These are phyloP conservation scores for Senecio squalidus DNA, from an alignment of 140 eudicot genomes.

Conservation along the genomic window DNA sequence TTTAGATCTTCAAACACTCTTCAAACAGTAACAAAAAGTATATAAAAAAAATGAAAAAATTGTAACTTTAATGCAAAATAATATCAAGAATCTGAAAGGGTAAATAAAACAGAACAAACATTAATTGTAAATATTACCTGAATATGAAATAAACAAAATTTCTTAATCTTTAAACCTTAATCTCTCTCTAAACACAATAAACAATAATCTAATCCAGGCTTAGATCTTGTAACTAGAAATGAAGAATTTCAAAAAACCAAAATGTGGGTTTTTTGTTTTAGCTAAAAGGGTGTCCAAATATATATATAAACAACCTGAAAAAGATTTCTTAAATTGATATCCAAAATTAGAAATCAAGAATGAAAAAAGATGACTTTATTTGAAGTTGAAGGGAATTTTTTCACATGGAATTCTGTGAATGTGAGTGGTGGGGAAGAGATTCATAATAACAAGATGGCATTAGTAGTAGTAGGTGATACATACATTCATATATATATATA, in stretches of 20 bases:
- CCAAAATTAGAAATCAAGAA: not conserved
- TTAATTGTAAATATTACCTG: conserved; percentile 37
- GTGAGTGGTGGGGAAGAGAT: conserved; percentile 47
- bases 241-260: conserved; percentile 21
- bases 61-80: conserved; percentile 19
- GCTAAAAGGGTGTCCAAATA: conserved; percentile 28
- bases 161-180: not conserved
- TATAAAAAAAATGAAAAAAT: not conserved
- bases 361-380: conserved; percentile 19
- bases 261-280: conserved; percentile 16
- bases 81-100: conserved; percentile 22
- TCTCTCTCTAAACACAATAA: conserved; percentile 28
- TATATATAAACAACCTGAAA: not conserved
- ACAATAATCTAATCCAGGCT: conserved; percentile 18
- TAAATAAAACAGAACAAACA: conserved; percentile 17
- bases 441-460: conserved; percentile 46
- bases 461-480: conserved; percentile 59
- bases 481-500: not conserved
- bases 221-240: conserved; percentile 47
- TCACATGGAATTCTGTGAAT: conserved; percentile 68
- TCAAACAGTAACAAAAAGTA: not conserved
- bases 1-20: conserved; percentile 27
- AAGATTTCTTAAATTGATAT: conserved; percentile 5
- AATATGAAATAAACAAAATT: not conserved
- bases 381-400: conserved; percentile 44